Evolutionary conservation across 2,329 filamentous ascomycete genomes (phyloP), one percentile per base, ranked within the genome.

Genomic region (Fusarium sp.): DNA sequence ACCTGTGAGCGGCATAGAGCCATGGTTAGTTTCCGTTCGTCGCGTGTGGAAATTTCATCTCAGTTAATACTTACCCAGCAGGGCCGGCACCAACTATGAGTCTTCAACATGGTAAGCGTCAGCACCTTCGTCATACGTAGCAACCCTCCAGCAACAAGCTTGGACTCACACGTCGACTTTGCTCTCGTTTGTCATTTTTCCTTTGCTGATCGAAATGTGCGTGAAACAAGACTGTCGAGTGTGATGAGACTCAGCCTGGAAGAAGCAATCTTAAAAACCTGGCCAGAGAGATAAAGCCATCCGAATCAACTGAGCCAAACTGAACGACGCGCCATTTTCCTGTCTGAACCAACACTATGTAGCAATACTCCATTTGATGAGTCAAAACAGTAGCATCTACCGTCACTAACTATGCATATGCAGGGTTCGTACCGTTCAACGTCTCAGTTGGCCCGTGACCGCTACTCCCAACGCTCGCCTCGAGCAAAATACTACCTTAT

Each of bases 11-110:
- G 10, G 38, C 24, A 39, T 26, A 24, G 15, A 2, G 10, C 31
- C 34, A 15, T 9, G 1, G 7, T 53, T n/a, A 53, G 11, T 38
- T 26, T 25, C n/a, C 26, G 12, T 12, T 12, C 22, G 25, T 15
- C 19, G 6, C 13, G 15, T 13, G 3, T 13, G 22, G 22, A 13
- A 43, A 22, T 7, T n/a, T 36, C 9, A 4, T 15, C 26, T 28
- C 10, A 5, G 19, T 11, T 7, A 6, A 5, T 22, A 32, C 46
- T 52, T 49, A 58, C 55, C 55, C 55, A 45, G 55, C 50, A 25
- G 55, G 55, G 34, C 55, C 55, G 19, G 55, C 55, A 24, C 55
- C 55, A 35, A 58, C 44, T 19, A 58, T 58, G 50, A 58, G 50
- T 11, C 51, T 53, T 31, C 13, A 11, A 34, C 2, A 28, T 28